Base-by-base conservation (phyloP, 805 yeast genomes). In the Candida piceae region DNA sequence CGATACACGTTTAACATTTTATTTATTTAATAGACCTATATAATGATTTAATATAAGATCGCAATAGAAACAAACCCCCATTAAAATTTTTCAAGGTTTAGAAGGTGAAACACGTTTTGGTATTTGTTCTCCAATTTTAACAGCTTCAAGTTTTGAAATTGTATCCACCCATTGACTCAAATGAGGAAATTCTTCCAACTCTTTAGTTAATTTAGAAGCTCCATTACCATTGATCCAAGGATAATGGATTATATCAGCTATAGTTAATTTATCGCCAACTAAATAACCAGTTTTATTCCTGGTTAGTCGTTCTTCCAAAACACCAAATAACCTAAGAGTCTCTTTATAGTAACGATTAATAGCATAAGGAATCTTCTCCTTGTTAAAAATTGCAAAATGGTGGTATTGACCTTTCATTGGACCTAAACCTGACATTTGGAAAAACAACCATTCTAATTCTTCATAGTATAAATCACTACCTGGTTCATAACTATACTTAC, bases 351-450 rank as follows among this genome's bases (percentile, higher is more conserved):
- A 80, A 44, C 84, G 63, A 20, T 70, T 61, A 34, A 72, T 69
- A 15, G 67, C 84, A 49, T 74, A 78, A 16, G 69, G 75, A 30
- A 74, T 50, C 48, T 76, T 70, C 42, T 74, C 83, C 0, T 62
- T 55, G 6, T 80, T 75, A 47, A 39, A 67, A 5, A 38, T 15
- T 2, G 42, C 29, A 51, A 78, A 80, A 51, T 72, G 79, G 41
- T 57, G 53, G 27, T 73, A 74, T 51, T 78, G 84, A 10, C 85
- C 84, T 49, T 71, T 78, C 68, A 70, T 74, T 39, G 84, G 84
- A 22, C 80, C 80, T 27, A 72, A 58, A 7, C 76, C 74, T 42
- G 80, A 77, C 61, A 72, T 67, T 47, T 76, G 81, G 66, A 75
- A 78, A 30, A 66, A 64, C 7, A 72, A 45, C 71, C 80, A 69